Evolutionary conservation across 768 basidiomycete genomes (phyloP).

Genomic region (Leccinum uliginosum): DNA sequence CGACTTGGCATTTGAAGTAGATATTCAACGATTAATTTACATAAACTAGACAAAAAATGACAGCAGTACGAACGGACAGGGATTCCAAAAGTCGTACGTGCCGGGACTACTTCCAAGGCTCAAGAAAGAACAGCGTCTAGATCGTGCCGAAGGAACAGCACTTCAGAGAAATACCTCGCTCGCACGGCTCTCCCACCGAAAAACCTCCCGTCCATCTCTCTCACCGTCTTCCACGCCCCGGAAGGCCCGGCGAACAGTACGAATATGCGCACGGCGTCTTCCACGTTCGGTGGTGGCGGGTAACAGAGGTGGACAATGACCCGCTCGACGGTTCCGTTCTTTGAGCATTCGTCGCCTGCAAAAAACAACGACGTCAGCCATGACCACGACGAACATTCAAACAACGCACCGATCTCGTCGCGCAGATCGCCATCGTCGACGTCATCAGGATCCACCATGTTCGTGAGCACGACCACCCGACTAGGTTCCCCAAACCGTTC

Average conservation of each 20-base stretch:
- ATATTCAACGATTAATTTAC: not conserved
- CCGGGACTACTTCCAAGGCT: not conserved
- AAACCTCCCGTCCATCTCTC: constrained; percentile 88
- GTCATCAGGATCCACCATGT: constrained; percentile 85
- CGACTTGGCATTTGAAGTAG: not conserved
- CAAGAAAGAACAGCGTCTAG: constrained; percentile 40
- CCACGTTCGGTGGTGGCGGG: constrained; percentile 58
- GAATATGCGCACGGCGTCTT: constrained; percentile 90
- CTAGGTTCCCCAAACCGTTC: constrained; percentile 86
- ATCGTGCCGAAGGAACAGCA: constrained; percentile 43
- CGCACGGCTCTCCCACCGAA: constrained; percentile 85
- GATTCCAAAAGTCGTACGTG: not conserved
- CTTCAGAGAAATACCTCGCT: constrained; percentile 78
- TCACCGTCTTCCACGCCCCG: constrained; percentile 94
- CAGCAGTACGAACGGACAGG: not conserved
- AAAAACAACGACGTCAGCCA: not conserved
- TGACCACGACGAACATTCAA: not conserved
- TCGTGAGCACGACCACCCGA: constrained; percentile 83
- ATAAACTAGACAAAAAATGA: not conserved
- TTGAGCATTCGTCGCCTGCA: constrained; percentile 84
- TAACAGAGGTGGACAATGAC: constrained; percentile 78
- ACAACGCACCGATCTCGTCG: constrained; percentile 76
- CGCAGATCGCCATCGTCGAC: constrained; percentile 79
- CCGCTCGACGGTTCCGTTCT: constrained; percentile 88
- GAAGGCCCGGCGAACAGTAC: constrained; percentile 87